Evolutionary conservation across 2,329 filamentous ascomycete genomes (phyloP).

Genomic region (Alternaria viburni): DNA sequence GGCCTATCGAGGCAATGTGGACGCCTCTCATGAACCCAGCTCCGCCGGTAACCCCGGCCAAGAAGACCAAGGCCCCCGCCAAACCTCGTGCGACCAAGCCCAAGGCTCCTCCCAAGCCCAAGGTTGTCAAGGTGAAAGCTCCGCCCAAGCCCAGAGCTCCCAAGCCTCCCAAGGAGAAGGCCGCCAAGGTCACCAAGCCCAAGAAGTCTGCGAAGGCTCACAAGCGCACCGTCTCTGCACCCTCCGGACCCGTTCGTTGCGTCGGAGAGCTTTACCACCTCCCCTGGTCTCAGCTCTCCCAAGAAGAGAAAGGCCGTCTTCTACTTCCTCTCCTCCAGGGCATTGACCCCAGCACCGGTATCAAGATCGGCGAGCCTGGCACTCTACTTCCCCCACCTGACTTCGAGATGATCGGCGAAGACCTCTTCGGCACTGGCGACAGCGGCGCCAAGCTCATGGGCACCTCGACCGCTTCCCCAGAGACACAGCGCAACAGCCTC

Average conservation of each 20-base stretch:
- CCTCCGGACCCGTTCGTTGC: background rate
- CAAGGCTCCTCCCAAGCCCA: background rate
- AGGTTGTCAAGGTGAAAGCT: background rate
- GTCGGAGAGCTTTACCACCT: conserved; percentile 13
- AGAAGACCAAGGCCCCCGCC: background rate
- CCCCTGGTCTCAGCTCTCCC: conserved; percentile 14
- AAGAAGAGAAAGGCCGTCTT: conserved; percentile 24
- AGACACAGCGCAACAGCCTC: background rate
- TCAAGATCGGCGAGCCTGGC: background rate
- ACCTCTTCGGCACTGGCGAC: background rate
- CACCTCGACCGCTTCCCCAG: background rate
- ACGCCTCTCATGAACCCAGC: background rate
- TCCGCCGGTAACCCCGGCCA: background rate
- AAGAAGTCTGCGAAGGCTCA: conserved; percentile 5
- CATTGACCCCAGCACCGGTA: conserved; percentile 21
- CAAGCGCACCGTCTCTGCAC: background rate
- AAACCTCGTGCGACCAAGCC: background rate
- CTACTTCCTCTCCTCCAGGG: conserved; percentile 26
- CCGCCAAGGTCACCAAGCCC: background rate
- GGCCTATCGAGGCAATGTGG: background rate
- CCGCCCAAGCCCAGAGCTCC: background rate
- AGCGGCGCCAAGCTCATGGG: background rate
- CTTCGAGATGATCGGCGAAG: conserved; percentile 4
- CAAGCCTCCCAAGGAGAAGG: background rate
- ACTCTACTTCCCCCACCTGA: background rate